Evolutionary conservation across 148 eudicot genomes (phyloP), one percentile per base, ranked within the genome.

Genomic region (Chenopodium suecicum): DNA sequence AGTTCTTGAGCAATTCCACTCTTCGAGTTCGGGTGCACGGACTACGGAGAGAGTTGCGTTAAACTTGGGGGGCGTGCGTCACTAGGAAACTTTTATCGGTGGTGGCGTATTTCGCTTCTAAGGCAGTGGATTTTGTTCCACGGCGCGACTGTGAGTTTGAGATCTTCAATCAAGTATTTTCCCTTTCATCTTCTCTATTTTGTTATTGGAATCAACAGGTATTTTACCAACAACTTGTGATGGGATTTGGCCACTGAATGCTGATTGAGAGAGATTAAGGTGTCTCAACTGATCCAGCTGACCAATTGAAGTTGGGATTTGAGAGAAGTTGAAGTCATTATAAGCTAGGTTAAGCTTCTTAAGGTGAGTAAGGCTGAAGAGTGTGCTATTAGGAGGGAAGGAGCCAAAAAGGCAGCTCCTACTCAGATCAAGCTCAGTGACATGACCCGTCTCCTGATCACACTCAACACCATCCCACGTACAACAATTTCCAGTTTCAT

Each of bases 401-500:
- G 78, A 70, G 4, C 89, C 89, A 19, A 46, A 65, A 25, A 89
- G 82, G 72, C 83, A 81, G 47, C 89, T 87, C 63, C 81, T 27
- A 63, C 83, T 89, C 37, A 89, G 83, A 76, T 86, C 82, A 22
- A 87, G 90, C 12, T 82, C 83, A 7, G 64, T 80, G 7, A 89
- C 88, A 80, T 78, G 80, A 58, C 89, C 84, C 0, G 82, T 78
- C 1, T 65, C 17, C 46, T 82, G 9, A 22, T 85, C 81, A 47
- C 89, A 88, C 78, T 56, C 37, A 11, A 88, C 92, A 5, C 90
- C 88, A 50, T 89, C 87, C 90, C 90, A 87, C 0, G 34, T 62
- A 77, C 88, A 87, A 19, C 92, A 90, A 67, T 82, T 58, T 0
- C 9, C 23, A 7, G 7, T 31, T 32, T 0, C 67, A 31, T 80